Conservation (phyloP, 106 monocot species). For the Platanthera guangdongensis region DNA sequence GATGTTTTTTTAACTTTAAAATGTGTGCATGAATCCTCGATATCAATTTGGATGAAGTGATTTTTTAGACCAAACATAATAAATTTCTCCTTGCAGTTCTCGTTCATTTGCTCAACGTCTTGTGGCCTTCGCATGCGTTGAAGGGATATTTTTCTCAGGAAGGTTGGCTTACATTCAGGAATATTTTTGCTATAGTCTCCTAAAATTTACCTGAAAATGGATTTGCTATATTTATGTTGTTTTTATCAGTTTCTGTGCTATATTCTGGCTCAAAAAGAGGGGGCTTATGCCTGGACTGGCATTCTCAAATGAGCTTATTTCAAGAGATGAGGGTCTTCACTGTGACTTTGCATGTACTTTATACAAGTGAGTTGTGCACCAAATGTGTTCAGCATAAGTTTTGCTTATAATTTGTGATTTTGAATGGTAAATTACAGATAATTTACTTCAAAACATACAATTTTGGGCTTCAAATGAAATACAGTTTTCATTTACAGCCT, state of each 20-base stretch:
- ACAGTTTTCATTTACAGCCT: conserved; percentile 11
- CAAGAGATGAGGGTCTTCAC: conserved; percentile 38
- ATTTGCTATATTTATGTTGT: background rate
- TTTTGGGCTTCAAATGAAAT: too few relatives aligned
- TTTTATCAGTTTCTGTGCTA: conserved; percentile 30
- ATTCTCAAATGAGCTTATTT: conserved; percentile 38
- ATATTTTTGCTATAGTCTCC: background rate
- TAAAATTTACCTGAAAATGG: too few relatives aligned
- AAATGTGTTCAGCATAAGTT: too few relatives aligned
- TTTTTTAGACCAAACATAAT: too few relatives aligned
- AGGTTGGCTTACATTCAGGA: conserved; percentile 8
- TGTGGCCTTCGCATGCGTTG: conserved; percentile 28
- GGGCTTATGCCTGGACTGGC: conserved; percentile 36
- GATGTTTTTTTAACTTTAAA: too few relatives aligned
- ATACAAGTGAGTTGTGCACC: conserved; percentile 11
- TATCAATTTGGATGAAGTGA: too few relatives aligned
- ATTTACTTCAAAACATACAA: too few relatives aligned
- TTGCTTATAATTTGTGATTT: too few relatives aligned
- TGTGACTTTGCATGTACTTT: conserved; percentile 33
- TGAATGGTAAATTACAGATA: too few relatives aligned
- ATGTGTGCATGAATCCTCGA: too few relatives aligned
- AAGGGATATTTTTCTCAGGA: conserved; percentile 36
- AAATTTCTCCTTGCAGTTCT: conserved; percentile 10
- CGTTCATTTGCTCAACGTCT: conserved; percentile 30
- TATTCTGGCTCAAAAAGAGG: conserved; percentile 38